Evolutionary conservation across 768 basidiomycete species (phyloP).

Genomic region (Serendipita sp.): DNA sequence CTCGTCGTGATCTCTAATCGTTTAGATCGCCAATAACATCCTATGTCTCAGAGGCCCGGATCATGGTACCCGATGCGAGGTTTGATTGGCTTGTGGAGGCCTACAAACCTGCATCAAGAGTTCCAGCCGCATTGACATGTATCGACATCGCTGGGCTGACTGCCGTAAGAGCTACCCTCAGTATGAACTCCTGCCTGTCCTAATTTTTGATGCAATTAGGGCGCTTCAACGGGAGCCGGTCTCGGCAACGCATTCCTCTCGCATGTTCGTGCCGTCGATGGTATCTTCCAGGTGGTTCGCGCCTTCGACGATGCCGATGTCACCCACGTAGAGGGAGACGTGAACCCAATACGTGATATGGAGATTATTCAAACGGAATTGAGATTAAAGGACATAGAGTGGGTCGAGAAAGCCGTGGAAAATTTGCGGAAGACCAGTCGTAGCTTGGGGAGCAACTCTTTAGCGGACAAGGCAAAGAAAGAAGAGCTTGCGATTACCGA

Average conservation of each 20-base stretch:
- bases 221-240: constrained; percentile 94
- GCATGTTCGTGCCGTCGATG: constrained; percentile 94
- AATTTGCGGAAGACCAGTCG: constrained; percentile 56
- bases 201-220: constrained; percentile 26
- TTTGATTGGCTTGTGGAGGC: constrained; percentile 87
- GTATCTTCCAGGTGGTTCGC: constrained; percentile 96
- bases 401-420: constrained; percentile 87
- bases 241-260: constrained; percentile 96
- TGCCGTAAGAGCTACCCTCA: constrained; percentile 36
- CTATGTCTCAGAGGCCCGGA: constrained; percentile 43
- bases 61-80: constrained; percentile 84
- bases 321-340: constrained; percentile 97
- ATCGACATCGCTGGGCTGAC: constrained; percentile 98
- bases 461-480: constrained; percentile 91
- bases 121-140: constrained; percentile 91
- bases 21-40: constrained; percentile 25
- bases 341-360: constrained; percentile 92
- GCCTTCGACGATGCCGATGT: constrained; percentile 99
- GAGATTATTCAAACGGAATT: constrained; percentile 91
- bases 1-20: background rate
- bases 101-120: constrained; percentile 76
- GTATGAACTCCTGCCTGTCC: constrained; percentile 2
- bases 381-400: constrained; percentile 93
- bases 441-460: constrained; percentile 50
- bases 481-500: constrained; percentile 86